Evolutionary conservation across 2,329 filamentous ascomycete species (phyloP).

Genomic region (Fusarium equiseti): DNA sequence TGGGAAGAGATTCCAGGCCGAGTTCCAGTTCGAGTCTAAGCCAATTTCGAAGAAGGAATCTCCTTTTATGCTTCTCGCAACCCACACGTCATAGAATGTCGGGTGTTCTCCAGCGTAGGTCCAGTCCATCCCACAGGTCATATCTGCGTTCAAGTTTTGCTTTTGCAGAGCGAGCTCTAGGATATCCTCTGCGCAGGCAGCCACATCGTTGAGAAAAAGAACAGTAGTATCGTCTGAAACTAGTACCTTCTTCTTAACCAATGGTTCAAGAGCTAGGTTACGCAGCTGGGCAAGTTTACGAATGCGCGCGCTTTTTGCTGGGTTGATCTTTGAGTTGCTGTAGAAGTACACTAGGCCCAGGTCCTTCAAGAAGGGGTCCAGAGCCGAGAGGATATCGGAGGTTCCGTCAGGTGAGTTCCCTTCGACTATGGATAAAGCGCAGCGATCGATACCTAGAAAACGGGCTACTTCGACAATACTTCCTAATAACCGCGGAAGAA

Average conservation of each 20-base stretch:
- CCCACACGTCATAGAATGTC: conserved; percentile 70
- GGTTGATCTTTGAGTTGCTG: conserved; percentile 57
- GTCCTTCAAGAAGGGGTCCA: conserved; percentile 55
- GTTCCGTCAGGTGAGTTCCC: conserved; percentile 68
- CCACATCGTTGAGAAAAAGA: conserved; percentile 67
- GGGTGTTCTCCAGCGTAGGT: conserved; percentile 57
- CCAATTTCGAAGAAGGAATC: conserved; percentile 68
- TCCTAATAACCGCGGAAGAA: conserved; percentile 65
- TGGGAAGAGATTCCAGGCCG: conserved; percentile 64
- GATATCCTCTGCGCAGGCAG: conserved; percentile 66
- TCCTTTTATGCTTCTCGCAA: conserved; percentile 64
- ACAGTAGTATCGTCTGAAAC: conserved; percentile 57
- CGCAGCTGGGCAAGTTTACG: conserved; percentile 62
- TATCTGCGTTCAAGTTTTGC: conserved; percentile 60
- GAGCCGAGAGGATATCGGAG: conserved; percentile 59
- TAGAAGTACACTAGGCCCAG: conserved; percentile 59
- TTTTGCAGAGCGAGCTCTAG: conserved; percentile 67
- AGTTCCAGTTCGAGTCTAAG: conserved; percentile 61
- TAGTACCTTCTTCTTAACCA: conserved; percentile 49
- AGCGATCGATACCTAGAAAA: conserved; percentile 63
- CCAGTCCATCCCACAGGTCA: conserved; percentile 72
- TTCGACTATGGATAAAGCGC: conserved; percentile 67
- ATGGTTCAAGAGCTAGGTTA: conserved; percentile 64
- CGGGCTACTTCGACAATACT: conserved; percentile 62
- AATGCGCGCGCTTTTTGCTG: conserved; percentile 59